These are phyloP conservation scores for Beauveria asiatica DNA, from an alignment of 2,329 filamentous ascomycete species.

Conservation along the genomic window DNA sequence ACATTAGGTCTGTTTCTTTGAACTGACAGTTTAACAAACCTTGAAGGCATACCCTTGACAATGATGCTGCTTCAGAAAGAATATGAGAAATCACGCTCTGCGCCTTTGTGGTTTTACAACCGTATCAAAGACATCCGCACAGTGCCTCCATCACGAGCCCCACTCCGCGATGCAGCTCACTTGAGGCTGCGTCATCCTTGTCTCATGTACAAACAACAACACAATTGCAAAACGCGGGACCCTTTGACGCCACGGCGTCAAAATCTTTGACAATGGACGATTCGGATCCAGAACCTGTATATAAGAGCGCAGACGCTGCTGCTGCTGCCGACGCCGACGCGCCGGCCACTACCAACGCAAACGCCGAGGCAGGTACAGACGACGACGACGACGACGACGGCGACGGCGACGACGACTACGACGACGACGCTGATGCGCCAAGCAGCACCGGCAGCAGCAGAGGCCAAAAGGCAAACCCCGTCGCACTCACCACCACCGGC, in stretches of 20 bases:
- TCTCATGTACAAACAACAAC: background rate
- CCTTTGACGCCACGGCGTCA: background rate
- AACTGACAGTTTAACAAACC: background rate
- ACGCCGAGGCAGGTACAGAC: background rate
- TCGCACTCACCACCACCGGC: constrained; percentile 18
- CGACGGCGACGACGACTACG: background rate
- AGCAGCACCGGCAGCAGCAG: background rate
- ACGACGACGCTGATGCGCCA: background rate
- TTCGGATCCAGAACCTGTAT: background rate
- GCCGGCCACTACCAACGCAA: background rate
- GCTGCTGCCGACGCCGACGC: background rate
- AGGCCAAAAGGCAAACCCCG: background rate
- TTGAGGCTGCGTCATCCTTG: background rate
- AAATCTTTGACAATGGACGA: background rate
- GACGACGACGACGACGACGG: too few species aligned
- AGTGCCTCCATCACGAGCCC: background rate
- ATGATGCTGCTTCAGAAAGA: background rate
- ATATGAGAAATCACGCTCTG: background rate
- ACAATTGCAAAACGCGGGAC: too few species aligned
- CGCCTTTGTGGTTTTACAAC: background rate
- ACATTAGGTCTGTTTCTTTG: background rate
- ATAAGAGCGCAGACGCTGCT: background rate
- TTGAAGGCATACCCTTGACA: background rate
- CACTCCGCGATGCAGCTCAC: background rate
- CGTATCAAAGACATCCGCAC: background rate